Percentiles rank a stretch among this genome's conserved stretches.
These are phyloP conservation scores for Scedosporium dehoogii DNA, from an alignment of 2,329 filamentous ascomycete species.

Conservation along the genomic window DNA sequence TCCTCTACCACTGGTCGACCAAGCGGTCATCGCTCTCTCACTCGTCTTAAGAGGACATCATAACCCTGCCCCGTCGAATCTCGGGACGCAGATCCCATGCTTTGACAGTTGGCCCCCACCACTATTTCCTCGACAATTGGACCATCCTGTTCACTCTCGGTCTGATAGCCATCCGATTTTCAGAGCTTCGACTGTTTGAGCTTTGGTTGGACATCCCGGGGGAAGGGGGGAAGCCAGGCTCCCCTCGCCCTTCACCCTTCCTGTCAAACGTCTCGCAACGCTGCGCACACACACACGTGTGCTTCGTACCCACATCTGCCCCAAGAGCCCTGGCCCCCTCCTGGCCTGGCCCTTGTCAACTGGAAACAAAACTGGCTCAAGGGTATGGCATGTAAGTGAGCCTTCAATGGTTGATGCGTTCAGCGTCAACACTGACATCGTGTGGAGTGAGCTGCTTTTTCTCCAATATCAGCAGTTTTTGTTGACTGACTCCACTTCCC, in stretches of 20 bases:
- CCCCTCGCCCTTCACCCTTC: too few relatives aligned
- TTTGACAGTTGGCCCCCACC: background rate
- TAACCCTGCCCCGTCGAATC: background rate
- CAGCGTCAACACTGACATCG: background rate
- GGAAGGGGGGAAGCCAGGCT: too few relatives aligned
- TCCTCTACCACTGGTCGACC: background rate
- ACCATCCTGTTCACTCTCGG: slow-evolving; percentile 6
- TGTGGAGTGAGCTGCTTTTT: background rate
- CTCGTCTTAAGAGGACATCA: background rate
- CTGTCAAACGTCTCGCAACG: too few relatives aligned
- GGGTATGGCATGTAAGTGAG: background rate
- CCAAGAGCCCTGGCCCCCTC: background rate
- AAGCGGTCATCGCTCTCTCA: background rate
- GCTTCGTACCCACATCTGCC: background rate
- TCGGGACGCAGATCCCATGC: background rate
- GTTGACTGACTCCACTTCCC: background rate
- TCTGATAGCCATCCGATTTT: slow-evolving; percentile 5
- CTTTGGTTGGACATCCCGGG: background rate
- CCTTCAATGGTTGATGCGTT: background rate
- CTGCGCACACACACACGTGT: background rate
- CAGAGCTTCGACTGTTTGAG: slow-evolving; percentile 1
- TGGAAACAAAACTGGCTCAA: background rate
- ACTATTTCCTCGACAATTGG: background rate
- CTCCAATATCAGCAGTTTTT: background rate
- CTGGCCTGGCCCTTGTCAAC: background rate